These are phyloP conservation scores for Lichtheimia hyalospora DNA, from an alignment of 371 early-diverging fungal genomes.

Conservation along the genomic window DNA sequence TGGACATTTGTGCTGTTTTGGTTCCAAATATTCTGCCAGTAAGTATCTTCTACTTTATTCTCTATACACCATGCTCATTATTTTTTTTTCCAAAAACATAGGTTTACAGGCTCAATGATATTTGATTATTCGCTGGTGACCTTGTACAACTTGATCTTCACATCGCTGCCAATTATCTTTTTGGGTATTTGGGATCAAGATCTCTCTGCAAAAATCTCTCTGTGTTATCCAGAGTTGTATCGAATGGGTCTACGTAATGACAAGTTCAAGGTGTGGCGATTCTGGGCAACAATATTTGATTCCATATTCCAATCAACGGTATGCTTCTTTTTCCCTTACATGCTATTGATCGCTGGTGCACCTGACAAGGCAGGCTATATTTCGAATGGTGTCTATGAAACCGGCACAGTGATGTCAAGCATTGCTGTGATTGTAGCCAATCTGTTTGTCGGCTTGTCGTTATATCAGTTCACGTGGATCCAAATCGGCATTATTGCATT, in stretches of 20 bases:
- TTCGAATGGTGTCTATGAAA: constrained; percentile 65
- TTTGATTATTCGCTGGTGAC: constrained; percentile 85
- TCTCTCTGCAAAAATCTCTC: constrained; percentile 67
- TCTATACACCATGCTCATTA: no score
- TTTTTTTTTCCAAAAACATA: constrained; percentile 3
- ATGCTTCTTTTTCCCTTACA: constrained; percentile 75
- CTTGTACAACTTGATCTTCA: constrained; percentile 80
- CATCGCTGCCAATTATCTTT: constrained; percentile 66
- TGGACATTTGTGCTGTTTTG: constrained; percentile 80
- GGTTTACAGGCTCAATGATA: constrained; percentile 52
- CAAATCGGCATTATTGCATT: constrained; percentile 56
- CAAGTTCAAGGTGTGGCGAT: constrained; percentile 81
- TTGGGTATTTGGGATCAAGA: constrained; percentile 92
- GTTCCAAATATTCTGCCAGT: constrained; percentile 81
- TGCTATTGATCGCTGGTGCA: constrained; percentile 50
- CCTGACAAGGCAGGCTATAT: constrained; percentile 55
- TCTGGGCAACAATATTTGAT: constrained; percentile 83
- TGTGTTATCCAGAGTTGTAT: constrained; percentile 85
- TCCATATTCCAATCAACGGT: constrained; percentile 89
- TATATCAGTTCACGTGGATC: constrained; percentile 80
- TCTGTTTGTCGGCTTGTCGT: constrained; percentile 75
- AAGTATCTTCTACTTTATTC: constrained; percentile 20
- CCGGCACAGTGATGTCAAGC: constrained; percentile 81
- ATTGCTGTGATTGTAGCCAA: constrained; percentile 79
- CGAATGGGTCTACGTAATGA: constrained; percentile 82